Percentiles rank a stretch among this genome's conserved stretches.
These are phyloP conservation scores for Gossypium lobatum DNA, from an alignment of 441 rosid species.

Conservation along the genomic window DNA sequence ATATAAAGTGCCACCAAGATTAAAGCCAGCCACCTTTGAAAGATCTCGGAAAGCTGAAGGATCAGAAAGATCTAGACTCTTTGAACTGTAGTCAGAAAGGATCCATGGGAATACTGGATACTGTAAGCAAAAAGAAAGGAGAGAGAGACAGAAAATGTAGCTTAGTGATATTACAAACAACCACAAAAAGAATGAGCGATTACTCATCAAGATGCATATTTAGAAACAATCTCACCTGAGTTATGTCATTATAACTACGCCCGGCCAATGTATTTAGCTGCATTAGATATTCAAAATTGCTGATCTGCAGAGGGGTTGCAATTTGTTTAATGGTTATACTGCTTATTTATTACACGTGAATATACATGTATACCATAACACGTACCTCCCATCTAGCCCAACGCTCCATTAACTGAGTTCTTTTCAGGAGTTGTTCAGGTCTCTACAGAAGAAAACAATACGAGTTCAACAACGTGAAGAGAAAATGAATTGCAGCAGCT, in stretches of 20 bases:
- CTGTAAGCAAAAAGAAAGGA: slow-evolving; percentile 42
- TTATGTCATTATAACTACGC: slow-evolving; percentile 98
- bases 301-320: slow-evolving; percentile 64
- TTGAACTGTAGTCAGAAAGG: slow-evolving; percentile 79
- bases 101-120: slow-evolving; percentile 99
- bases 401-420: slow-evolving; percentile 97
- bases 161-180: slow-evolving; percentile 14
- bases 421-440: slow-evolving; percentile 93
- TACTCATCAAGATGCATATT: not conserved
- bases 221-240: slow-evolving; percentile 57
- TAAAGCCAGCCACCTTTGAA: slow-evolving; percentile 66
- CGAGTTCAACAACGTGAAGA: slow-evolving; percentile 1
- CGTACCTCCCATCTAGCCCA: slow-evolving; percentile 99
- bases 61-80: slow-evolving; percentile 73
- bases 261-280: slow-evolving; percentile 98
- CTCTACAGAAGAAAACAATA: slow-evolving; percentile 48
- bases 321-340: slow-evolving; percentile 8
- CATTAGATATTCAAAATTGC: slow-evolving; percentile 99
- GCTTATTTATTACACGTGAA: not conserved
- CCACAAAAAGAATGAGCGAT: not conserved
- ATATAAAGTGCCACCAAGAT: slow-evolving; percentile 25
- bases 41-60: slow-evolving; percentile 93
- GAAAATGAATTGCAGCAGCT: not conserved
- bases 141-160: slow-evolving; percentile 5
- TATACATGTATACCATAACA: not conserved